Percentiles rank a stretch among this genome's conserved stretches.
phyloP scores from a whole-genome alignment of 768 basidiomycete species.

The Lactarius hatsudake region DNA sequence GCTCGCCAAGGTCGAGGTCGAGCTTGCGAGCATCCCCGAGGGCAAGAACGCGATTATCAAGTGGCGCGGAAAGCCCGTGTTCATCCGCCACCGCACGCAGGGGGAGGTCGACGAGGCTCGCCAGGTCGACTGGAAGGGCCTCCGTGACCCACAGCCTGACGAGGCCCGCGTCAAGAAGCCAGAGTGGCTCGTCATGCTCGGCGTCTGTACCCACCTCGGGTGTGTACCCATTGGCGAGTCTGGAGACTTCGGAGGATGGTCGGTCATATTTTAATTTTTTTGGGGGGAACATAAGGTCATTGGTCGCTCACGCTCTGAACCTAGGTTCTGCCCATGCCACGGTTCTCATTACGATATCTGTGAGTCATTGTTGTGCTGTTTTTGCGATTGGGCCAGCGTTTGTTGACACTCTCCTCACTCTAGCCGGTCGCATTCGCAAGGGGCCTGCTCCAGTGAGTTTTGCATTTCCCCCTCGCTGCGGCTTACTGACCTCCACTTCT shows the following conservation, averaged over 20 bases:
- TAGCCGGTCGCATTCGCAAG: slow-evolving; percentile 92
- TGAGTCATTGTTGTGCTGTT: slow-evolving; percentile 32
- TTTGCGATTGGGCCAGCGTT: slow-evolving; percentile 17
- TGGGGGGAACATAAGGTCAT: neutral
- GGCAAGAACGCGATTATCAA: slow-evolving; percentile 97
- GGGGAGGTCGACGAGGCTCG: slow-evolving; percentile 94
- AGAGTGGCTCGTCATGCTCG: slow-evolving; percentile 93
- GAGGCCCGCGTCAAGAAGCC: slow-evolving; percentile 88
- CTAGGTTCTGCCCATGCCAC: slow-evolving; percentile 95
- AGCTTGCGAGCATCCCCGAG: slow-evolving; percentile 86
- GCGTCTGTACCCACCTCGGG: slow-evolving; percentile 96
- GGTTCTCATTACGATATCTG: slow-evolving; percentile 98
- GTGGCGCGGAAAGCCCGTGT: slow-evolving; percentile 99
- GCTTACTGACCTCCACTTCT: slow-evolving; percentile 19
- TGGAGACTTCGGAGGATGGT: slow-evolving; percentile 98
- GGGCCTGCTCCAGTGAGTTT: slow-evolving; percentile 89
- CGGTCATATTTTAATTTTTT: slow-evolving; percentile 32
- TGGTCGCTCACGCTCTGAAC: neutral
- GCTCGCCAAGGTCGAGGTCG: slow-evolving; percentile 96
- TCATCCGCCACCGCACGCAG: slow-evolving; percentile 93
- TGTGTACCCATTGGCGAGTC: slow-evolving; percentile 98
- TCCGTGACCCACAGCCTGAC: slow-evolving; percentile 92
- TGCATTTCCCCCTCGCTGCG: neutral
- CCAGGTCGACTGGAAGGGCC: slow-evolving; percentile 72
- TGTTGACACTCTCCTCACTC: slow-evolving; percentile 23